Evolutionary conservation across 257 asterid species (phyloP).

Genomic region (Prunella vulgaris): DNA sequence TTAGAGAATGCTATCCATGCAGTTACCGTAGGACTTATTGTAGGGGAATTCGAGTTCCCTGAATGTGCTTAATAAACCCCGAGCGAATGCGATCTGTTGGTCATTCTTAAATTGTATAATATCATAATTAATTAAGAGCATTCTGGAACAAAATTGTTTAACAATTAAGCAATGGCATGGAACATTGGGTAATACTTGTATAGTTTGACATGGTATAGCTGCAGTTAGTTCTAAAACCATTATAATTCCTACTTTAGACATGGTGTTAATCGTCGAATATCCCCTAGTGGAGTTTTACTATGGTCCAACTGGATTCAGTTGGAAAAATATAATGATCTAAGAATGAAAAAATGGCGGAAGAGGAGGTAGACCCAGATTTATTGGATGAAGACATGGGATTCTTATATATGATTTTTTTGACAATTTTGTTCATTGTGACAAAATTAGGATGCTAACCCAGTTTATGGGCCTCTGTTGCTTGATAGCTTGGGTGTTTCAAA

Average conservation of each 20-base stretch:
- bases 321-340: not conserved
- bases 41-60: not conserved
- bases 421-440: not conserved
- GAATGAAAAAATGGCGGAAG: not conserved
- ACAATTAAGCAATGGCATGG: not conserved
- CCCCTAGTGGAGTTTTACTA: not conserved
- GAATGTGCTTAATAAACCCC: not conserved
- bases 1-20: constrained; percentile 11
- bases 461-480: constrained; percentile 7
- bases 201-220: not conserved
- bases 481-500: not conserved
- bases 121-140: not conserved
- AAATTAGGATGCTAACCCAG: not conserved
- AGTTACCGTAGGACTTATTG: not conserved
- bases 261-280: constrained; percentile 1
- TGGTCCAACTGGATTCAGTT: not conserved
- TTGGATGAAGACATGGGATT: not conserved
- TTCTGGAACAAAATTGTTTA: not conserved
- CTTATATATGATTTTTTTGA: not conserved
- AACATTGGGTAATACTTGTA: too few species aligned
- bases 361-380: constrained; percentile 10
- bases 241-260: not conserved
- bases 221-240: not conserved
- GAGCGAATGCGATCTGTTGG: constrained; percentile 11
- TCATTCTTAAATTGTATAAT: not conserved